Evolutionary conservation across 1,139 yeast species (phyloP), one percentile per base, ranked within the genome.

Genomic region (Taphrina sp.): DNA sequence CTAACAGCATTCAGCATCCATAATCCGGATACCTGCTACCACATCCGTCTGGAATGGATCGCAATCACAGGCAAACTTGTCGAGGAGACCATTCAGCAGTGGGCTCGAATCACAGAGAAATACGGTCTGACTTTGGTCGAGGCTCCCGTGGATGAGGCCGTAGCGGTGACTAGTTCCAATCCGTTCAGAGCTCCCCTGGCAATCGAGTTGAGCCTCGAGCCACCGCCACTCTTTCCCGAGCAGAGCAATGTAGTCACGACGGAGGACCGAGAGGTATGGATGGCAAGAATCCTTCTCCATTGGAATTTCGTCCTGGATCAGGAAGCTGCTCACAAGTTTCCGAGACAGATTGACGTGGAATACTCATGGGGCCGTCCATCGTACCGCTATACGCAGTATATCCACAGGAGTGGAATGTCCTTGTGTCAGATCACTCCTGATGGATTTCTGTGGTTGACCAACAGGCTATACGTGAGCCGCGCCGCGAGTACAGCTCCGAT

Each of bases 21-120:
- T 34, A 92, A 90, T 66, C 96, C 97, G 0, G 95, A 88, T 61
- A 95, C 90, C 65, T 90, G 97, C 65, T 94, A 83, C 72, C 98
- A 90, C 65, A 77, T 94, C 34, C 75, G 96, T 54, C 71, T 92
- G 26, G 96, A 92, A 68, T 94, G 99, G 98, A 72, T 92, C 35
- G 87, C 86, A 59, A 83, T 95, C 0, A 88, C 97, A 0, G 85
- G 95, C 0, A 85, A 84, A 65, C 76, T 92, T 49, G 83, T 94
- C 58, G 98, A 94, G 63, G 96, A 92, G 64, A 75, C 88, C n/a
- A 77, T 94, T 28, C 82, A 77, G 38, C 79, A 80, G 52, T 84
- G 96, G 85, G 79, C 89, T 0, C 76, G 96, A 58, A 73, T 83
- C 42, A 88, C 95, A 64, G 95, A 87, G 60, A 70, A 94, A 53